Conservation (phyloP, 2,329 filamentous ascomycete species). For the Fusarium bactridioides region DNA sequence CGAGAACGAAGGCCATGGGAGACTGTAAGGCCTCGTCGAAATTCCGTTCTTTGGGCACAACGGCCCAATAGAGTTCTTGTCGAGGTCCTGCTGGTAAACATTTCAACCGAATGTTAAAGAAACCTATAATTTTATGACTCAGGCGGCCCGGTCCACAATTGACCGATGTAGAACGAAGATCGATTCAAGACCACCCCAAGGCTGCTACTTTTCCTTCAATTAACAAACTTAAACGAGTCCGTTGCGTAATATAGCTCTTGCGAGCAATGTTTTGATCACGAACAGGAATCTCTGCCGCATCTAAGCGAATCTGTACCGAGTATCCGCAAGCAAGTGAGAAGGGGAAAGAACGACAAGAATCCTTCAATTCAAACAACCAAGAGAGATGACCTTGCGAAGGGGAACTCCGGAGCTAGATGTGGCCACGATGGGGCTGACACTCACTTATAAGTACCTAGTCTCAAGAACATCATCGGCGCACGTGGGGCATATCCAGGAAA, state of each 20-base stretch:
- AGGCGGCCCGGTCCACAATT: conserved; percentile 3
- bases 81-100: conserved; percentile 29
- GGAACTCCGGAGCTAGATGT: conserved; percentile 4
- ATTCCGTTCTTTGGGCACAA: conserved; percentile 10
- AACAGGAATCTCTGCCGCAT: conserved; percentile 7
- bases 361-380: conserved; percentile 7
- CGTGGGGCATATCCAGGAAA: conserved; percentile 13
- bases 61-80: conserved; percentile 30
- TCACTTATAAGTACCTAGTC: conserved; percentile 29
- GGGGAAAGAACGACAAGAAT: not conserved
- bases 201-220: not conserved
- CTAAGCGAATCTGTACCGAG: conserved; percentile 27
- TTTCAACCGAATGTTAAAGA: not conserved
- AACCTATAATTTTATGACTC: not conserved
- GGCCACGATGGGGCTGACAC: conserved; percentile 12
- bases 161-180: conserved; percentile 12
- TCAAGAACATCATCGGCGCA: conserved; percentile 8
- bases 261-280: not conserved
- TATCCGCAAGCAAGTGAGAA: conserved; percentile 3
- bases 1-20: conserved; percentile 8
- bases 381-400: not conserved
- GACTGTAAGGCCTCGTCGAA: conserved; percentile 23
- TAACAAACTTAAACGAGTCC: not conserved
- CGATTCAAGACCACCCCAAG: conserved; percentile 13
- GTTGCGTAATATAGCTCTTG: not conserved